These are phyloP conservation scores for Cyclotella distinguenda DNA, from an alignment of 108 stramenopile species.

Conservation along the genomic window DNA sequence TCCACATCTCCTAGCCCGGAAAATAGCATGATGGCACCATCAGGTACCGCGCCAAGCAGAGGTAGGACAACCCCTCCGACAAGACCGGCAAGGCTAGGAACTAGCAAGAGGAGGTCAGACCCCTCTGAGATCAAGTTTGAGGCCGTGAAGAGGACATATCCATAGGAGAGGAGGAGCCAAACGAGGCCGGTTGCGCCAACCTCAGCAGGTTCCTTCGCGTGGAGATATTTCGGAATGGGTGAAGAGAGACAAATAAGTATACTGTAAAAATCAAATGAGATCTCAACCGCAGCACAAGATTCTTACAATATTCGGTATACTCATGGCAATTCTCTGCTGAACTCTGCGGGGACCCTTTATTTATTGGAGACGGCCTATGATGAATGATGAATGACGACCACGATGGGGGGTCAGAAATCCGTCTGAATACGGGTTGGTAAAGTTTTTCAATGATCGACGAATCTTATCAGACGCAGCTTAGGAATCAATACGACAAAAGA, in stretches of 20 bases:
- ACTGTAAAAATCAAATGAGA: neutral
- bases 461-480: too few species aligned
- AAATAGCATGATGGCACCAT: slow-evolving; percentile 97
- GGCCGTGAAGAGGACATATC: slow-evolving; percentile 87
- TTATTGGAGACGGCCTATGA: neutral
- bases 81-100: slow-evolving; percentile 89
- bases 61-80: slow-evolving; percentile 96
- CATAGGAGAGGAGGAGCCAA: slow-evolving; percentile 90
- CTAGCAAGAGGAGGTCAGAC: slow-evolving; percentile 91
- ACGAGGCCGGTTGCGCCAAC: slow-evolving; percentile 30
- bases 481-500: too few species aligned
- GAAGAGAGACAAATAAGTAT: too few species aligned
- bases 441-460: too few species aligned
- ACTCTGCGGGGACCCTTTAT: too few species aligned
- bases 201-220: neutral
- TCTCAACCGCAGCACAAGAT: neutral
- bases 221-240: too few species aligned
- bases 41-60: slow-evolving; percentile 95
- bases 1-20: slow-evolving; percentile 87
- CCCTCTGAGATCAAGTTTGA: slow-evolving; percentile 95
- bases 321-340: too few species aligned
- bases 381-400: neutral
- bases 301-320: slow-evolving; percentile 8
- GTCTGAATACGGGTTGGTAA: too few species aligned
- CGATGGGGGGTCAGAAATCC: too few species aligned